phyloP scores from a whole-genome alignment of 495 filamentous ascomycete genomes.

The Tuber aestivum region DNA sequence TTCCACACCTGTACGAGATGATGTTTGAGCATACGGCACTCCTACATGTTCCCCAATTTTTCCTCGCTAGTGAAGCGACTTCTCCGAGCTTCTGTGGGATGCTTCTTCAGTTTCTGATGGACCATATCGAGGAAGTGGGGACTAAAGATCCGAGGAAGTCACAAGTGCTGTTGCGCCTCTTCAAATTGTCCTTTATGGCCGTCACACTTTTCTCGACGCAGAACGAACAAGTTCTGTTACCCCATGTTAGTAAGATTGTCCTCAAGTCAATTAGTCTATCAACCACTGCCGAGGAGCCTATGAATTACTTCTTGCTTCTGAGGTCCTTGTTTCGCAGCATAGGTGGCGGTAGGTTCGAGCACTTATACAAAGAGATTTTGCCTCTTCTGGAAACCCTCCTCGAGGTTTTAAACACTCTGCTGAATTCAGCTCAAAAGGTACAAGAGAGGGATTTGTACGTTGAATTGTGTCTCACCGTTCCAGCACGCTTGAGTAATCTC shows the following conservation, averaged over 20 bases:
- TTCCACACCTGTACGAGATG: constrained; percentile 91
- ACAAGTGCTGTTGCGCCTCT: constrained; percentile 84
- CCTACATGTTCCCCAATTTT: constrained; percentile 93
- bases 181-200: constrained; percentile 99
- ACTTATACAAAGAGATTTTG: constrained; percentile 94
- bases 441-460: constrained; percentile 93
- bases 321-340: constrained; percentile 92
- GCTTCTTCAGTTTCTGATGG: constrained; percentile 95
- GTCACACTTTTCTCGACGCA: constrained; percentile 90
- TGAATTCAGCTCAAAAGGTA: constrained; percentile 80
- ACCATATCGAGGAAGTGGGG: constrained; percentile 87
- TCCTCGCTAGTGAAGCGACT: constrained; percentile 94
- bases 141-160: constrained; percentile 84
- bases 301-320: constrained; percentile 96
- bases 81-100: constrained; percentile 96
- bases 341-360: constrained; percentile 93
- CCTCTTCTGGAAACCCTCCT: constrained; percentile 94
- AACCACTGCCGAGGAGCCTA: constrained; percentile 89
- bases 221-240: constrained; percentile 91
- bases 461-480: constrained; percentile 91
- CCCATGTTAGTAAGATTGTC: constrained; percentile 92
- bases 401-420: constrained; percentile 89
- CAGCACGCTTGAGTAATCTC: constrained; percentile 87
- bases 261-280: constrained; percentile 94
- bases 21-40: constrained; percentile 95